These are phyloP conservation scores for Kazachstania martiniae DNA, from an alignment of 805 yeast genomes.

Conservation along the genomic window DNA sequence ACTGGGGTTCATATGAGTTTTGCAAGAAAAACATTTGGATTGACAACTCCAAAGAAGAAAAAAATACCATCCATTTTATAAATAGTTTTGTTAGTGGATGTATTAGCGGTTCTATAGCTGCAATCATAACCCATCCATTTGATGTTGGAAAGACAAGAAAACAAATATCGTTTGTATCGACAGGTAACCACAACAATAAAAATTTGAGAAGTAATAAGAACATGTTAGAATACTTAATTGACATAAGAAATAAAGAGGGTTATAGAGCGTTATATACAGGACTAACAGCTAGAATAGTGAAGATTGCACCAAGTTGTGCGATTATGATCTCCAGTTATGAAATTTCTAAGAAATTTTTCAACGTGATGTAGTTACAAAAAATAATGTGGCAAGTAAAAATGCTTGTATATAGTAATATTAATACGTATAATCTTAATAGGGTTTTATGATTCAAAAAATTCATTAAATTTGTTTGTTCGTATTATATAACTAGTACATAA, in stretches of 20 bases:
- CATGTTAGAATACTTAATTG: conserved; percentile 57
- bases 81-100: conserved; percentile 76
- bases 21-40: conserved; percentile 23
- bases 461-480: no score
- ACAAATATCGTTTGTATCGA: conserved; percentile 42
- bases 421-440: no score
- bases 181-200: conserved; percentile 2
- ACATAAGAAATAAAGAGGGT: conserved; percentile 67
- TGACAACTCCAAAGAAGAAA: not conserved
- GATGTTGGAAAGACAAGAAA: conserved; percentile 94
- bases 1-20: conserved; percentile 82
- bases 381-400: no score
- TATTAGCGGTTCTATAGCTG: conserved; percentile 74
- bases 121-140: conserved; percentile 83
- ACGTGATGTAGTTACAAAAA: not conserved
- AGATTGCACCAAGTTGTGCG: conserved; percentile 96
- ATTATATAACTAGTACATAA: no score
- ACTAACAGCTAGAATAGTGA: conserved; percentile 70
- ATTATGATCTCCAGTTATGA: conserved; percentile 96
- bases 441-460: no score
- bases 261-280: conserved; percentile 80
- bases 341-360: conserved; percentile 51
- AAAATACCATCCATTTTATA: conserved; percentile 28
- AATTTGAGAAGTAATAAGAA: conserved; percentile 22
- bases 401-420: no score